Conservation (phyloP, 1,284 basidiomycete genomes). For the Fomitopsis betulina region DNA sequence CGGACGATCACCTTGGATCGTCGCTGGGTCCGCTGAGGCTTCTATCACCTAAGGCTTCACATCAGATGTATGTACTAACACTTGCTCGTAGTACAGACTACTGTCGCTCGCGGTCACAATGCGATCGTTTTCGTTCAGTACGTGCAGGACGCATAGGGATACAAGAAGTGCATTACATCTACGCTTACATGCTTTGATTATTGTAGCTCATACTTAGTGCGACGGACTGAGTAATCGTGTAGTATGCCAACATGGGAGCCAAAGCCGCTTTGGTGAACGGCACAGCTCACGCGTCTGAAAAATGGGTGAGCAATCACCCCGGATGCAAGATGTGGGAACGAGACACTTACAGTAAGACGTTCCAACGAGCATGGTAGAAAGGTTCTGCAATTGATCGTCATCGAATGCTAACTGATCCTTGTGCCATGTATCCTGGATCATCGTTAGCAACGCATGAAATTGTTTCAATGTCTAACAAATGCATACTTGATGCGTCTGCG, state of each 20-base stretch:
- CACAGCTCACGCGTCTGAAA: background rate
- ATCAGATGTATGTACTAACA: background rate
- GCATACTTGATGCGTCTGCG: slow-evolving; percentile 64
- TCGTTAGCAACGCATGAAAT: background rate
- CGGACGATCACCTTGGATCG: background rate
- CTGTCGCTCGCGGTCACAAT: too few relatives aligned
- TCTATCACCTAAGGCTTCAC: background rate
- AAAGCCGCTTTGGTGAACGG: background rate
- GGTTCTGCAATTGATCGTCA: slow-evolving; percentile 83
- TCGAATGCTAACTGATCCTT: slow-evolving; percentile 88
- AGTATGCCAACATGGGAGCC: background rate
- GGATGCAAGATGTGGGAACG: background rate
- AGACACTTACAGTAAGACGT: slow-evolving; percentile 79
- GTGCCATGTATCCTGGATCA: slow-evolving; percentile 79
- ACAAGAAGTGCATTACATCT: background rate
- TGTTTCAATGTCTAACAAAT: background rate
- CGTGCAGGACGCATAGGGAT: background rate
- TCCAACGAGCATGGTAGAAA: slow-evolving; percentile 87
- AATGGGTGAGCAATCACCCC: background rate
- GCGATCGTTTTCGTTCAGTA: too few relatives aligned
- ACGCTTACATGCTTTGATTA: background rate
- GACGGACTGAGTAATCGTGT: background rate
- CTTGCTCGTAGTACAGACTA: background rate
- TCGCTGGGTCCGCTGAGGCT: background rate
- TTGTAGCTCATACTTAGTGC: background rate